A percentile compares a stretch with the other conserved stretches of the same genome.
Evolutionary conservation across 2,329 filamentous ascomycete genomes (phyloP).

Genomic region (Neoarthrinium moseri): DNA sequence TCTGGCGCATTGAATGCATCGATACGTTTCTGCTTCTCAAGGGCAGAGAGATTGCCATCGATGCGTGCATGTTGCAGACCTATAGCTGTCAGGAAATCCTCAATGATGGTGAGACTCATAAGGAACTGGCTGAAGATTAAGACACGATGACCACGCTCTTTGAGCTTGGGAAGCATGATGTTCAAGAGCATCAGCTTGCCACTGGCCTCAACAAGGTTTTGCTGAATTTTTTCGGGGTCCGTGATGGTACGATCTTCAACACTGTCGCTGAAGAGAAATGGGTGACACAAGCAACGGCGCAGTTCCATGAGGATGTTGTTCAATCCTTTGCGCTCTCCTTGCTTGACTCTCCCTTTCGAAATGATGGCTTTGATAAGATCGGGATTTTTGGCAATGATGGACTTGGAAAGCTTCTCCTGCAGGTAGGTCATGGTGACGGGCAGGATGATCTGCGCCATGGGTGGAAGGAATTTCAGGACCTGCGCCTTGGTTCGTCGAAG

Average conservation of each 20-base stretch:
- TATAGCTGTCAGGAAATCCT: conserved; percentile 83
- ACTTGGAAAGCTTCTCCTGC: conserved; percentile 92
- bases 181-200: conserved; percentile 84
- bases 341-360: conserved; percentile 63
- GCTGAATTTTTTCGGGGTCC: conserved; percentile 61
- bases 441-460: conserved; percentile 92
- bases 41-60: conserved; percentile 76
- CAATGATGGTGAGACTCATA: conserved; percentile 81
- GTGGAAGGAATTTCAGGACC: conserved; percentile 86
- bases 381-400: conserved; percentile 87
- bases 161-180: conserved; percentile 82
- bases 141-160: conserved; percentile 82
- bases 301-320: conserved; percentile 97
- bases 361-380: conserved; percentile 88
- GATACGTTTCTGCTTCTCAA: conserved; percentile 92
- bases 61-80: conserved; percentile 74
- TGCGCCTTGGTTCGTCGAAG: conserved; percentile 80
- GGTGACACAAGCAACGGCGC: conserved; percentile 91
- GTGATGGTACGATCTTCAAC: conserved; percentile 77
- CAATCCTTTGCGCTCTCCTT: conserved; percentile 72
- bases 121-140: conserved; percentile 96
- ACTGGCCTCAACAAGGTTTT: conserved; percentile 87
- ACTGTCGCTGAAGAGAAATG: conserved; percentile 86
- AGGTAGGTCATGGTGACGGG: conserved; percentile 93
- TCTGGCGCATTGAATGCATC: conserved; percentile 87